Evolutionary conservation across 805 yeast genomes (phyloP).

Genomic region (Wickerhamiella qilinensis): DNA sequence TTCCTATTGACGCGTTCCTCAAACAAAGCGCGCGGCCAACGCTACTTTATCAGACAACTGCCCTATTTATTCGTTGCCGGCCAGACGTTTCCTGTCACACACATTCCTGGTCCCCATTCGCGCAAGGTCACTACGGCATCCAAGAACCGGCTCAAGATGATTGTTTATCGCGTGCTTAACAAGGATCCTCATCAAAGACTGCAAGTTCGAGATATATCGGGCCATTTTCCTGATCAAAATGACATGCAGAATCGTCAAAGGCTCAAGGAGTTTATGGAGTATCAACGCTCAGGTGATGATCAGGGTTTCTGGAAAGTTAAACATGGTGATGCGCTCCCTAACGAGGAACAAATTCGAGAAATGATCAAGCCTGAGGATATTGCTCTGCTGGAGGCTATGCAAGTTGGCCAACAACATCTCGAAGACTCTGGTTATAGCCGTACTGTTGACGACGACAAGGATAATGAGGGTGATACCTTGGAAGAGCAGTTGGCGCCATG

Average conservation of each 20-base stretch:
- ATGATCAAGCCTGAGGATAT: conserved; percentile 89
- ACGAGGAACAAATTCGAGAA: conserved; percentile 58
- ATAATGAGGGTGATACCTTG: conserved; percentile 33
- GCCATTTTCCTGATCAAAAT: conserved; percentile 91
- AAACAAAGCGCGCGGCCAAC: conserved; percentile 48
- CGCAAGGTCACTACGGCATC: conserved; percentile 88
- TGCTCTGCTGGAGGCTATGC: conserved; percentile 77
- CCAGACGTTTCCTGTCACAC: conserved; percentile 82
- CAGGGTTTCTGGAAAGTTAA: conserved; percentile 92
- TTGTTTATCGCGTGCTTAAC: conserved; percentile 76
- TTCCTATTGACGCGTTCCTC: conserved; percentile 66
- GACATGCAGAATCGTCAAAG: conserved; percentile 96
- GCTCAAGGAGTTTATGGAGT: conserved; percentile 94
- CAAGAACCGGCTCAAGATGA: conserved; percentile 82
- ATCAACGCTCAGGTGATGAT: conserved; percentile 83
- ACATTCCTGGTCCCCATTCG: conserved; percentile 95
- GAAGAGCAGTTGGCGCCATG: conserved; percentile 86
- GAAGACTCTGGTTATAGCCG: conserved; percentile 57
- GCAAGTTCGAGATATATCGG: conserved; percentile 71
- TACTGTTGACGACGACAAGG: conserved; percentile 28
- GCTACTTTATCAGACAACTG: conserved; percentile 52
- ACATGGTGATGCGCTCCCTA: conserved; percentile 46
- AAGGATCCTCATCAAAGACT: conserved; percentile 57
- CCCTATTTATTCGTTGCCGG: conserved; percentile 76
- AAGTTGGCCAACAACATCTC: conserved; percentile 72